Conservation (phyloP, 2,329 filamentous ascomycete species). For the Aspergillus pseudotamarii region DNA sequence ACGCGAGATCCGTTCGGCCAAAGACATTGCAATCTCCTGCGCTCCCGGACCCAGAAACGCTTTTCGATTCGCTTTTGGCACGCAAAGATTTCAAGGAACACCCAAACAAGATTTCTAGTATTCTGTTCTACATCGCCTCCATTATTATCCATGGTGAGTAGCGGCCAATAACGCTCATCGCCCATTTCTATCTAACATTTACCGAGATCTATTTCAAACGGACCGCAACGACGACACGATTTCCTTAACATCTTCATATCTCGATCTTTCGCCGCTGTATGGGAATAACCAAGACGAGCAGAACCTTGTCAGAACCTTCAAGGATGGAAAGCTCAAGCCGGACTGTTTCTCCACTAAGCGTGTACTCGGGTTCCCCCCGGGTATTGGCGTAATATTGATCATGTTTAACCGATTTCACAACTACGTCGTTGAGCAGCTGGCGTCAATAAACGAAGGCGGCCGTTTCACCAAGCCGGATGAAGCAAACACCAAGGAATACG, state of each 20-base stretch:
- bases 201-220: slow-evolving; percentile 65
- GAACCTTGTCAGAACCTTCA: slow-evolving; percentile 63
- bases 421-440: slow-evolving; percentile 64
- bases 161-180: too few relatives aligned
- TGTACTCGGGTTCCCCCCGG: slow-evolving; percentile 67
- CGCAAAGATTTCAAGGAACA: slow-evolving; percentile 65
- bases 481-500: slow-evolving; percentile 37
- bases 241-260: slow-evolving; percentile 71
- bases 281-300: slow-evolving; percentile 68
- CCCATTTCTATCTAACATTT: slow-evolving; percentile 19
- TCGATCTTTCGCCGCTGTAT: slow-evolving; percentile 74
- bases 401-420: slow-evolving; percentile 74
- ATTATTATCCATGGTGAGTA: slow-evolving; percentile 61
- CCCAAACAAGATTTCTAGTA: slow-evolving; percentile 71
- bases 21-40: slow-evolving; percentile 59
- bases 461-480: slow-evolving; percentile 62
- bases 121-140: slow-evolving; percentile 74
- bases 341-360: slow-evolving; percentile 71
- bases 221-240: slow-evolving; percentile 64
- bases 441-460: slow-evolving; percentile 67
- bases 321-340: slow-evolving; percentile 69
- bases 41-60: slow-evolving; percentile 65
- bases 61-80: slow-evolving; percentile 70
- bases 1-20: slow-evolving; percentile 68
- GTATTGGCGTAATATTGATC: slow-evolving; percentile 68